Base-by-base conservation (phyloP, 306 rosid species). In the Leucaena leucocephala region DNA sequence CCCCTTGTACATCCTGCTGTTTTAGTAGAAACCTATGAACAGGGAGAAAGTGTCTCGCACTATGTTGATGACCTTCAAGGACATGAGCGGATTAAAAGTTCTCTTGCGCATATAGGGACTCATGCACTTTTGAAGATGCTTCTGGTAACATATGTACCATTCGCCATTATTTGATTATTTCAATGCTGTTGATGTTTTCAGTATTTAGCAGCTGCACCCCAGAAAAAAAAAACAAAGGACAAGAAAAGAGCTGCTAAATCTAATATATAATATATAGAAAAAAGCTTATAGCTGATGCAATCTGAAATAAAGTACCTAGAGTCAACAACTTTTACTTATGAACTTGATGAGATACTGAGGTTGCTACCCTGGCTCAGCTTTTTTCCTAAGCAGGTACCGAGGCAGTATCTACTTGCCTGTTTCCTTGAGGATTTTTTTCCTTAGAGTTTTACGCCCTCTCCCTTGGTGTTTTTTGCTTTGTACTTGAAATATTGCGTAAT, bases 1-100 rank as follows among this genome's bases (percentile, higher is more conserved):
- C 98, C 98, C 19, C 97, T 94, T 40, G 98, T 94, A 80, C 98
- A 94, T 82, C 98, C 98, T 54, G 94, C 98, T 71, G 98, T 94
- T 78, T 81, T 94, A 89, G 98, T 94, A 87, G 98, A 94, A 87
- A 92, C 94, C 43, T 94, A 90, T 86, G 99, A 95, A 78, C 91
- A 85, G 50, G 99, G 99, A 78, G 99, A 95, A 82, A 82, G 98
- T 76, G 99, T 95, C 63, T 76, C 99, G 0, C 92, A 85, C 86
- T 95, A 87, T 78, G 98, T 95, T 43, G 97, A 95, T 79, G 97
- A 63, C 74, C 91, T 91, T 80, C 84, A 83, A 86, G 99, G 99
- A 79, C 94, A 93, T 46, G 90, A 90, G 35, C 87, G 90, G 50
- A 63, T 89, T 78, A 95, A 95, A 85, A 82, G 92, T 46, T 89